A percentile compares a stretch with the other conserved stretches of the same genome.
Conservation (phyloP, 2,329 filamentous ascomycete genomes). For the Phyllosticta citriasiana region DNA sequence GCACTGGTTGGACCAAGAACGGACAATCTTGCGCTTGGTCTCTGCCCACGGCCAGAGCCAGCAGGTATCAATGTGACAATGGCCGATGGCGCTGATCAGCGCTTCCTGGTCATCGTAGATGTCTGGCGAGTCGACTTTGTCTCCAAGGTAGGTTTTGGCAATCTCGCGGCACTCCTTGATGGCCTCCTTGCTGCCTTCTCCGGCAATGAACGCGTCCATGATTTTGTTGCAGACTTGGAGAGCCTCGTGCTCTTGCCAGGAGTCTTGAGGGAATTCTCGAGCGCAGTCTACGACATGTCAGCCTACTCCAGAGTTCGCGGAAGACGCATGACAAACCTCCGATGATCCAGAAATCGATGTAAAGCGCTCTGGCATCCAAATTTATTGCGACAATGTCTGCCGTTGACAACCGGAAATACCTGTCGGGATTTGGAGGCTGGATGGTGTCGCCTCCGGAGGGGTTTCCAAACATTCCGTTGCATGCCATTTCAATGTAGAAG, state of each 20-base stretch:
- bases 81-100: slow-evolving; percentile 79
- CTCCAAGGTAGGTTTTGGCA: slow-evolving; percentile 71
- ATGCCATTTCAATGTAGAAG: slow-evolving; percentile 97
- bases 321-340: slow-evolving; percentile 29
- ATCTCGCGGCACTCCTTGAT: slow-evolving; percentile 74
- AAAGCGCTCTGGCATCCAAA: slow-evolving; percentile 68
- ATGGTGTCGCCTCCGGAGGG: slow-evolving; percentile 75
- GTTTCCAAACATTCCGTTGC: slow-evolving; percentile 97
- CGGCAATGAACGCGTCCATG: slow-evolving; percentile 79
- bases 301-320: not conserved
- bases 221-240: slow-evolving; percentile 65
- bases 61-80: slow-evolving; percentile 96
- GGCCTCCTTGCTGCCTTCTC: slow-evolving; percentile 59
- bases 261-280: slow-evolving; percentile 78
- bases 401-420: slow-evolving; percentile 62
- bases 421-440: slow-evolving; percentile 79
- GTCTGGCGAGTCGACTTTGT: slow-evolving; percentile 68
- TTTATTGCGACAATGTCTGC: slow-evolving; percentile 89
- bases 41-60: slow-evolving; percentile 99
- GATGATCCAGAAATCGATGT: slow-evolving; percentile 94
- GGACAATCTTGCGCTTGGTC: slow-evolving; percentile 90
- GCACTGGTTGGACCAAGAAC: slow-evolving; percentile 95
- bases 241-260: slow-evolving; percentile 81
- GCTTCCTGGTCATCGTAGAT: slow-evolving; percentile 72
- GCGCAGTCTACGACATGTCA: slow-evolving; percentile 34